Evolutionary conservation across 2,329 filamentous ascomycete genomes (phyloP).

Genomic region (Chaetomiaceae sp.): DNA sequence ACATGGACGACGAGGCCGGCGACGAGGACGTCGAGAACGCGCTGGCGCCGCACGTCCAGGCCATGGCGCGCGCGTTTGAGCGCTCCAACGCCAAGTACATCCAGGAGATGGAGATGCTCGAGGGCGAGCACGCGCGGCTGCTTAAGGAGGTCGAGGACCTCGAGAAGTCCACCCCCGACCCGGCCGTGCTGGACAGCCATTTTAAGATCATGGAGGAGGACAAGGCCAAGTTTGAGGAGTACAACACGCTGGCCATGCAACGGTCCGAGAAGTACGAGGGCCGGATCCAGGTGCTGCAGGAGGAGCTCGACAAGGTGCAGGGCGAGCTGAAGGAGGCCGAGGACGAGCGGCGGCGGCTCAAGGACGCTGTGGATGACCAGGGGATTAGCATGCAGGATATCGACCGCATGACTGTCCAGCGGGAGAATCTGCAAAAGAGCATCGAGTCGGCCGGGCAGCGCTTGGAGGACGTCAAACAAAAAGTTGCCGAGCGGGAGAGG

Average conservation of each 20-base stretch:
- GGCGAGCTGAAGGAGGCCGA: slow-evolving; percentile 74
- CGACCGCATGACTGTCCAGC: slow-evolving; percentile 95
- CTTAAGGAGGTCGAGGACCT: slow-evolving; percentile 84
- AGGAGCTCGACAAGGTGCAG: slow-evolving; percentile 75
- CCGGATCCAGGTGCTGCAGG: slow-evolving; percentile 74
- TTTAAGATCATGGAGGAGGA: slow-evolving; percentile 95
- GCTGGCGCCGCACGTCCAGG: slow-evolving; percentile 76
- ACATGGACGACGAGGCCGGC: slow-evolving; percentile 81
- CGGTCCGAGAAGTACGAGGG: slow-evolving; percentile 86
- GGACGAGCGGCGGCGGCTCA: slow-evolving; percentile 71
- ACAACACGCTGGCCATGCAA: slow-evolving; percentile 77
- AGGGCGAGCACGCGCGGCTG: slow-evolving; percentile 77
- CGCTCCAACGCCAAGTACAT: slow-evolving; percentile 77
- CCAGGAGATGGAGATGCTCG: slow-evolving; percentile 77
- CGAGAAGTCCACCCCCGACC: slow-evolving; percentile 78
- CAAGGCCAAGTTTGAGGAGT: slow-evolving; percentile 90
- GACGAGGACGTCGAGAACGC: slow-evolving; percentile 78
- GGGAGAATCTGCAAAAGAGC: slow-evolving; percentile 85
- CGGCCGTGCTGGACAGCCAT: slow-evolving; percentile 78
- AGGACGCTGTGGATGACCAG: slow-evolving; percentile 83
- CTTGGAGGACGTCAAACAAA: slow-evolving; percentile 79
- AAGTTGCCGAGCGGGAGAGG: slow-evolving; percentile 78
- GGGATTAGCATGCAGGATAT: slow-evolving; percentile 98
- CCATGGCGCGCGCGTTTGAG: slow-evolving; percentile 86
- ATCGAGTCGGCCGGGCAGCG: slow-evolving; percentile 71